Base-by-base conservation (phyloP, 345 rosid genomes). In the Gossypium mustelinum region DNA sequence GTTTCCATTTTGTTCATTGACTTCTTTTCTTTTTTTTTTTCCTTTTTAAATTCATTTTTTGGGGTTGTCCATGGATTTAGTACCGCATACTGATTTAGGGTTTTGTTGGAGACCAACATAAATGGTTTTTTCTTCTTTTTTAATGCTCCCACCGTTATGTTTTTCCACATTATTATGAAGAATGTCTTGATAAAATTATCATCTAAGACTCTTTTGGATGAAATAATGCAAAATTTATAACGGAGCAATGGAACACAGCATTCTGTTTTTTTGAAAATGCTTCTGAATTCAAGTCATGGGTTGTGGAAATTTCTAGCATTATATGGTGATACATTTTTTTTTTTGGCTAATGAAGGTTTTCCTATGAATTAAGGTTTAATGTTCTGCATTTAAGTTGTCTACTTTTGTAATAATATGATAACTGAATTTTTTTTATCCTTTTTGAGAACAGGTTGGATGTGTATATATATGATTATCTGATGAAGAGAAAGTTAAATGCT, bases 391-490 rank as follows among this genome's bases (percentile, higher is more conserved):
- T 47, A 22, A 47, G 24, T 13, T 67, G 7, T 12, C 18, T 47
- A 22, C 20, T 1, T 47, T 7, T 45, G 11, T 51, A 9, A 51
- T 24, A 51, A 9, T 51, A 47, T 9, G 44, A 50, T 27, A 18
- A 17, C 75, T 22, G 41, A 58, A 70, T 29, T 24, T 3, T 41
- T 59, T 25, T 59, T 59, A 2, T 11, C 16, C 29, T 3, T 61
- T 62, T 2, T 29, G 76, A 29, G 43, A 44, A 70, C 83, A 90
- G 95, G 92, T 84, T 90, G 84, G 92, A 90, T 75, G 85, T 87
- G 22, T 90, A 90, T 65, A 86, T 88, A 57, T 78, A 86, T 74
- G 92, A 90, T 77, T 90, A 90, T 34, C 83, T 90, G 60, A 68
- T 88, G 54, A 90, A 88, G 83, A 88, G 89, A 57, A 88, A 90